Conservation (phyloP, 2,329 filamentous ascomycete species). For the Ophiostoma fasciatum region DNA sequence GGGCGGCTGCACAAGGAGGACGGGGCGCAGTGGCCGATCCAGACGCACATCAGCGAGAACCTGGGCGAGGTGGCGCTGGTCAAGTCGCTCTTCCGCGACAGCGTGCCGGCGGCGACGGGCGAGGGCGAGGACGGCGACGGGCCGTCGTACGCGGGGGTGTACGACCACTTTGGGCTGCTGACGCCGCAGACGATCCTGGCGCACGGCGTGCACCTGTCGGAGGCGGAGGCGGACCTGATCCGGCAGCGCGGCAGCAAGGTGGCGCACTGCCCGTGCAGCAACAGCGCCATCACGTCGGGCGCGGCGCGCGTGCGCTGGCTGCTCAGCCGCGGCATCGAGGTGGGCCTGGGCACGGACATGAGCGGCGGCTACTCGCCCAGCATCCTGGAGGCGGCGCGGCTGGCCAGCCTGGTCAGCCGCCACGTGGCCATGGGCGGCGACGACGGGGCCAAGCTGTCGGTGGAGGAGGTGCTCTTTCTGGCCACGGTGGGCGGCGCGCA, state of each 20-base stretch:
- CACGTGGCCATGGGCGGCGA: constrained; percentile 45
- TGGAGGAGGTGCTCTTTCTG: constrained; percentile 75
- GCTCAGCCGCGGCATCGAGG: constrained; percentile 57
- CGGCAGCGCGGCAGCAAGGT: constrained; percentile 48
- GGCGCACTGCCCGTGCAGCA: constrained; percentile 77
- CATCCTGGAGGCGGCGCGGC: constrained; percentile 68
- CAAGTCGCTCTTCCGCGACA: constrained; percentile 45
- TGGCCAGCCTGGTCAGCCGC: constrained; percentile 65
- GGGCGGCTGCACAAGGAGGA: constrained; percentile 47
- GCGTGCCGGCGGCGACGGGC: constrained; percentile 19
- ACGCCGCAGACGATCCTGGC: constrained; percentile 65
- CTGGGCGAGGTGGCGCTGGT: constrained; percentile 58
- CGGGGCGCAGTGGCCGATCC: constrained; percentile 54
- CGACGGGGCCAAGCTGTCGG: constrained; percentile 52
- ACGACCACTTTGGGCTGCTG: constrained; percentile 58
- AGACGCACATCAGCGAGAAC: constrained; percentile 89
- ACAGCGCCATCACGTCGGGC: constrained; percentile 69
- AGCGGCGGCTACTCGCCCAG: constrained; percentile 74
- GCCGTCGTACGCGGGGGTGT: constrained; percentile 58
- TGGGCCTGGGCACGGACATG: constrained; percentile 85
- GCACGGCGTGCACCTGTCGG: constrained; percentile 64
- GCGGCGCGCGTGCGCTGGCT: constrained; percentile 60
- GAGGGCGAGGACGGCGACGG: constrained; percentile 6
- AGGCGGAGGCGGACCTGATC: constrained; percentile 52
- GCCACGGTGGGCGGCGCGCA: constrained; percentile 77